phyloP scores from a whole-genome alignment of 1,284 basidiomycete species.

The Ceratobasidium sp. region DNA sequence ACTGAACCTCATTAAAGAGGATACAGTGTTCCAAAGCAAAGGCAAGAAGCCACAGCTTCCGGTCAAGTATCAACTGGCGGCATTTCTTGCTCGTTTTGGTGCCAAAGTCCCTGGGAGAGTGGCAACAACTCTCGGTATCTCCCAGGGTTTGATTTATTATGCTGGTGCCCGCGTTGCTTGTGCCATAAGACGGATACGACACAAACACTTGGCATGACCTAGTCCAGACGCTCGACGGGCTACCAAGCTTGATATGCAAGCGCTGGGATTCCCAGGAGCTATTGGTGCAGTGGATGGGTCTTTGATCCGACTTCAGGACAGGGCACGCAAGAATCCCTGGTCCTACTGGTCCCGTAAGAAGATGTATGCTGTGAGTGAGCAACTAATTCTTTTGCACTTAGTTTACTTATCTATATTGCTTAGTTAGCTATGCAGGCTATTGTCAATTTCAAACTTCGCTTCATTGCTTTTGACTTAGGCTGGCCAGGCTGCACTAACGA shows the following conservation, averaged over 20 bases:
- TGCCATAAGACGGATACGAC: slow-evolving; percentile 41
- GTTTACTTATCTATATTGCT: no score
- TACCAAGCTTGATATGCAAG: background rate
- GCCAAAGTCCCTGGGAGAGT: slow-evolving; percentile 34
- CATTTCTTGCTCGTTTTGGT: slow-evolving; percentile 43
- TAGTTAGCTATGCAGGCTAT: background rate
- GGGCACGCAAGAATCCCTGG: background rate
- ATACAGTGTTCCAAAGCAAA: slow-evolving; percentile 42
- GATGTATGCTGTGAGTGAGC: background rate
- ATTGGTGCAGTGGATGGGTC: background rate
- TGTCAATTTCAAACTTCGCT: background rate
- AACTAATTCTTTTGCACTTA: background rate
- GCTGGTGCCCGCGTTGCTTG: slow-evolving; percentile 43
- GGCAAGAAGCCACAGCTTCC: slow-evolving; percentile 43
- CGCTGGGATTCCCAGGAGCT: background rate
- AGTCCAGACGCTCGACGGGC: background rate
- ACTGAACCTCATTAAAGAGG: slow-evolving; percentile 35
- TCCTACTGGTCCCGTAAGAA: background rate
- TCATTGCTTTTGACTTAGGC: background rate
- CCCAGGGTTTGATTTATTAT: slow-evolving; percentile 45
- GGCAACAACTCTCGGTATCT: slow-evolving; percentile 25
- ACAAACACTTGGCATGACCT: slow-evolving; percentile 43
- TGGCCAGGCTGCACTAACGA: background rate
- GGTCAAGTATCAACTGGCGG: slow-evolving; percentile 45
- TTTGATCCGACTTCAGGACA: background rate